Percentiles rank a stretch among this genome's conserved stretches.
Conservation (phyloP, 202 grass and related monocot species). For the Eragrostis tef region DNA sequence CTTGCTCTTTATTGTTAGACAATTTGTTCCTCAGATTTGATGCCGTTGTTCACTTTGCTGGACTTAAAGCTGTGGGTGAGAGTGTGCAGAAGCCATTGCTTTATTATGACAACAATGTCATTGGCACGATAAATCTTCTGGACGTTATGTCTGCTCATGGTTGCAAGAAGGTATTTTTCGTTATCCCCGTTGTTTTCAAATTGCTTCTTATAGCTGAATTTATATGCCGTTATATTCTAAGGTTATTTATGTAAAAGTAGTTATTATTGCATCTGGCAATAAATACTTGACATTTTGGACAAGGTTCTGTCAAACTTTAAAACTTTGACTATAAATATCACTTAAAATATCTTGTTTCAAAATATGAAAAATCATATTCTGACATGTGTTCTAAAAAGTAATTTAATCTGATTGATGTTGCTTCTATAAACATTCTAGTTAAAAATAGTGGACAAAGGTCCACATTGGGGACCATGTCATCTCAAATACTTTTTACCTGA, state of each 20-base stretch:
- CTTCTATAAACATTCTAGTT: too few relatives aligned
- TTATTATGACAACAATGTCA: slow-evolving; percentile 88
- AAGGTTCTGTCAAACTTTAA: not conserved
- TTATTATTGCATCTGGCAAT: not conserved
- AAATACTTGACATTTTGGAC: not conserved
- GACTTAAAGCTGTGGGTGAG: slow-evolving; percentile 80
- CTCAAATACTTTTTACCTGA: too few relatives aligned
- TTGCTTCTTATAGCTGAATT: slow-evolving; percentile 34
- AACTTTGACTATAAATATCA: not conserved
- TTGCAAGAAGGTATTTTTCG: slow-evolving; percentile 74
- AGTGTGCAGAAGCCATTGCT: slow-evolving; percentile 87
- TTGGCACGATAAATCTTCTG: slow-evolving; percentile 77
- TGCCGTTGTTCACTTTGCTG: slow-evolving; percentile 84
- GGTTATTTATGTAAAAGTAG: slow-evolving; percentile 23
- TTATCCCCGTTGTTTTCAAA: slow-evolving; percentile 3
- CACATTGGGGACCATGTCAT: too few relatives aligned
- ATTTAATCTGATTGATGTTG: too few relatives aligned
- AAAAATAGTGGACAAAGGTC: too few relatives aligned
- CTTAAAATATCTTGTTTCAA: not conserved
- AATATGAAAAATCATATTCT: too few relatives aligned
- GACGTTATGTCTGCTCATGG: slow-evolving; percentile 80
- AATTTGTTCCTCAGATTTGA: slow-evolving; percentile 66
- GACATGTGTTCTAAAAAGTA: too few relatives aligned
- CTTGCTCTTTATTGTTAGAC: slow-evolving; percentile 44
- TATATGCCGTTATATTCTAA: slow-evolving; percentile 32